phyloP scores from a whole-genome alignment of 2,329 filamentous ascomycete species.

The Huntiella savannae region DNA sequence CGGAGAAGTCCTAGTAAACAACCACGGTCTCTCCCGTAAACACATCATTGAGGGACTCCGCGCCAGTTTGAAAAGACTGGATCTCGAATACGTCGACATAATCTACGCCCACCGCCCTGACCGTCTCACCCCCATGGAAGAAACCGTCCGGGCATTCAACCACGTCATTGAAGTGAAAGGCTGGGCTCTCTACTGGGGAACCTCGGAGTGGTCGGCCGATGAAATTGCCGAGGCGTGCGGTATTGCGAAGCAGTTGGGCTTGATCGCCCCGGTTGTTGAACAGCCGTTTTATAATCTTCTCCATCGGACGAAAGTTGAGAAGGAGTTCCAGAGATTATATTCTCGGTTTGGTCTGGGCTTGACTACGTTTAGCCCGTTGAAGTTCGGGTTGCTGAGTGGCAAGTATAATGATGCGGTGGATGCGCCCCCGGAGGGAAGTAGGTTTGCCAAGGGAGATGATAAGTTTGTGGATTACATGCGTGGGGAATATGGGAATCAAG shows the following conservation, averaged over 20 bases:
- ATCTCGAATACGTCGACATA: slow-evolving; percentile 44
- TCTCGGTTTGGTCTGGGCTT: slow-evolving; percentile 37
- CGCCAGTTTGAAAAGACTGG: slow-evolving; percentile 35
- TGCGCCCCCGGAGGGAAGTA: slow-evolving; percentile 32
- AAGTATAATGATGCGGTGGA: slow-evolving; percentile 42
- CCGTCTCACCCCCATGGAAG: slow-evolving; percentile 48
- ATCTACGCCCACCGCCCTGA: slow-evolving; percentile 53
- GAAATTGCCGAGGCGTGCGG: slow-evolving; percentile 38
- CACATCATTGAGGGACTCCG: slow-evolving; percentile 50
- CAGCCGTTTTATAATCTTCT: slow-evolving; percentile 52
- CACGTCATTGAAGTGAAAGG: slow-evolving; percentile 27
- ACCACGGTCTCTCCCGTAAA: slow-evolving; percentile 47
- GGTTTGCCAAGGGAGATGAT: slow-evolving; percentile 36
- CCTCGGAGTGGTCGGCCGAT: slow-evolving; percentile 49
- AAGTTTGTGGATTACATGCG: slow-evolving; percentile 37
- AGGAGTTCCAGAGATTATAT: slow-evolving; percentile 42
- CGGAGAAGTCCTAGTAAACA: slow-evolving; percentile 45
- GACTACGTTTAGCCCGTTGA: slow-evolving; percentile 42
- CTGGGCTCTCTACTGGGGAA: slow-evolving; percentile 55
- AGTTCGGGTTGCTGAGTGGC: slow-evolving; percentile 38
- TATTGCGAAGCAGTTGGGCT: slow-evolving; percentile 37
- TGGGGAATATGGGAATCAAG: slow-evolving; percentile 30
- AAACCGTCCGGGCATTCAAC: slow-evolving; percentile 53
- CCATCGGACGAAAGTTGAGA: slow-evolving; percentile 40
- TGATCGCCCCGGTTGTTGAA: slow-evolving; percentile 46